Base-by-base conservation (phyloP, 164 flowering plant species). In the Stephania cephalantha region DNA sequence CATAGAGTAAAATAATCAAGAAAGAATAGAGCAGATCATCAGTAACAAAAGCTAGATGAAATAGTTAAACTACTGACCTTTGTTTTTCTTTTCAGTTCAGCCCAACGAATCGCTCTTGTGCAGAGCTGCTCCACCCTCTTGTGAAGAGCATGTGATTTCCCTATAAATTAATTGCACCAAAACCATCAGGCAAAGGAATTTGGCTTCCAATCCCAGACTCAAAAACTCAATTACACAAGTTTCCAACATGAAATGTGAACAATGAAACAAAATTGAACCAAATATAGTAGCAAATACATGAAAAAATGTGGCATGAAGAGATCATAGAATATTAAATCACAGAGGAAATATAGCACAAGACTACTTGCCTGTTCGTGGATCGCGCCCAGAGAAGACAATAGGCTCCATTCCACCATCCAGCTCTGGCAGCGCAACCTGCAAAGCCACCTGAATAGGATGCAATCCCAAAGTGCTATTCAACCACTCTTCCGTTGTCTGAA, bases 401-500 rank as follows among this genome's bases (percentile, higher is more conserved):
- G 98, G 98, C 85, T 93, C 98, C 97, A 96, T 92, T 35, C 97
- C 98, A 67, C 99, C 99, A 80, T 96, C 97, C 1, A 93, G 93
- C 89, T 96, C 99, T 0, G 98, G 99, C 18, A 96, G 91, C 66
- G 99, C 99, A 79, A 96, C 99, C 80, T 96, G 99, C 83, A 93
- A 77, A 75, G 99, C 99, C 55, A 96, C 99, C 87, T 96, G 99
- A 84, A 96, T 93, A 7, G 98, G 99, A 83, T 96, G 99, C 79
- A 96, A 78, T 1, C 99, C 99, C 86, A 96, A 79, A 48, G 94
- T 93, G 74, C 99, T 96, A 45, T 90, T 91, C 58, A 96, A 76
- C 99, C 99, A 96, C 80, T 96, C 99, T 82, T 96, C 99, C 1
- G 99, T 96, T 12, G 99, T 96, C 83, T 96, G 99, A 71, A 96